phyloP scores from a whole-genome alignment of 2,329 filamentous ascomycete species.

The Arthrobotrys sphaeroides region DNA sequence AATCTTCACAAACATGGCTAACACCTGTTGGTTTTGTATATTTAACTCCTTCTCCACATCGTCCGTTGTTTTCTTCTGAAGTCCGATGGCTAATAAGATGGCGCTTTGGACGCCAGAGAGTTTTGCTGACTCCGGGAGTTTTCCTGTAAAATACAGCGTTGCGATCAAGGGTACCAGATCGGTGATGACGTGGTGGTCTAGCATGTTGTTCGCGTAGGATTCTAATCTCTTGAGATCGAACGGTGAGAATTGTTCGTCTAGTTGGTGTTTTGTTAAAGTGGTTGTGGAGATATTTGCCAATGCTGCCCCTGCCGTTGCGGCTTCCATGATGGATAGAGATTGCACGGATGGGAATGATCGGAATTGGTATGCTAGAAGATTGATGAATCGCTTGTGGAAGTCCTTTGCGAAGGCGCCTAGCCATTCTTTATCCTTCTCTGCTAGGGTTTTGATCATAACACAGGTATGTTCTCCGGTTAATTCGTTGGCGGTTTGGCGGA shows the following conservation, averaged over 20 bases:
- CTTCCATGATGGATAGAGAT: slow-evolving; percentile 87
- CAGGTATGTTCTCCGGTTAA: slow-evolving; percentile 97
- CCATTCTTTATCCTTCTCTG: slow-evolving; percentile 79
- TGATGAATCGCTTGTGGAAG: slow-evolving; percentile 92
- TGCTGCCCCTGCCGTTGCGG: slow-evolving; percentile 76
- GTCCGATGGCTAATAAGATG: slow-evolving; percentile 86
- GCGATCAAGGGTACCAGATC: slow-evolving; percentile 88
- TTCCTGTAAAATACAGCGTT: slow-evolving; percentile 82
- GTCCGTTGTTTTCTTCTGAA: slow-evolving; percentile 89
- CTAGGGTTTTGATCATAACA: slow-evolving; percentile 90
- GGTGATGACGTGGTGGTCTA: slow-evolving; percentile 96
- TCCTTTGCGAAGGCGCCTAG: slow-evolving; percentile 89
- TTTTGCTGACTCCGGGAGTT: slow-evolving; percentile 72
- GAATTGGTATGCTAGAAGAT: slow-evolving; percentile 92
- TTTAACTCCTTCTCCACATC: slow-evolving; percentile 80
- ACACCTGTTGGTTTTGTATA: slow-evolving; percentile 77
- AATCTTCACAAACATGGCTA: slow-evolving; percentile 98
- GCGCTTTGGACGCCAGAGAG: slow-evolving; percentile 85
- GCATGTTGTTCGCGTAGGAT: slow-evolving; percentile 93
- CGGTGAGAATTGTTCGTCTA: slow-evolving; percentile 82
- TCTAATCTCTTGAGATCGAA: slow-evolving; percentile 96
- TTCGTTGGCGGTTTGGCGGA: slow-evolving; percentile 94
- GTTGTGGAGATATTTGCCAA: slow-evolving; percentile 65
- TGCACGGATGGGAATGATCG: slow-evolving; percentile 78
- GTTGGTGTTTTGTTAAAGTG: slow-evolving; percentile 75